Evolutionary conservation across 176 grass and related monocot species (phyloP).

Genomic region (Tillandsia leiboldiana): DNA sequence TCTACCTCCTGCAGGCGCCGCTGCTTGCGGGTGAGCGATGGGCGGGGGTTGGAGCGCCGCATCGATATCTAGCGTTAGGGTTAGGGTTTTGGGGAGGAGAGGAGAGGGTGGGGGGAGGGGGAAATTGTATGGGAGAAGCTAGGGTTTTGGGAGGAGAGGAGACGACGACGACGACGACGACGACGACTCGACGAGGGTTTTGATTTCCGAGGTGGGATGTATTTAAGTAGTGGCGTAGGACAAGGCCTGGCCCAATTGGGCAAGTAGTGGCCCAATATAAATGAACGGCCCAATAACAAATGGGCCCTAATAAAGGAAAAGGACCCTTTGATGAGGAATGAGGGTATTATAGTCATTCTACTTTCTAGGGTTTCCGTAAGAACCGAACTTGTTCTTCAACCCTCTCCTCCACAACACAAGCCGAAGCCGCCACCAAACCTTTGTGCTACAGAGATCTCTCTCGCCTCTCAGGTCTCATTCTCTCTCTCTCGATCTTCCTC

Average conservation of each 20-base stretch:
- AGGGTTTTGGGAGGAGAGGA: conserved; percentile 26
- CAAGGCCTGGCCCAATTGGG: neutral
- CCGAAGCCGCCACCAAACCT: too few species aligned
- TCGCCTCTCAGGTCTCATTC: too few species aligned
- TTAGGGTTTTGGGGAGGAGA: conserved; percentile 9
- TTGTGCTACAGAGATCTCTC: too few species aligned
- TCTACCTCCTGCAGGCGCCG: conserved; percentile 35
- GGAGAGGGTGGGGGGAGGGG: neutral
- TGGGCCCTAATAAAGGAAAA: too few species aligned
- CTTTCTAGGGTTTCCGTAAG: too few species aligned
- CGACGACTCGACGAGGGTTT: neutral
- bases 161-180: neutral
- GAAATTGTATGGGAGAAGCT: neutral
- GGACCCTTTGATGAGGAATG: too few species aligned
- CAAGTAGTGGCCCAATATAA: too few species aligned
- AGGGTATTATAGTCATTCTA: too few species aligned
- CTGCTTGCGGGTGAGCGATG: conserved; percentile 27
- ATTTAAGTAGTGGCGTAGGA: neutral
- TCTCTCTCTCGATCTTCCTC: neutral
- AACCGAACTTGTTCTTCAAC: too few species aligned
- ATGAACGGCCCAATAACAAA: too few species aligned
- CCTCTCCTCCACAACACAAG: too few species aligned
- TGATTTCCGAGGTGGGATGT: neutral
- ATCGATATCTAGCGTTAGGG: conserved; percentile 25
- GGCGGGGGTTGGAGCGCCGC: conserved; percentile 29